Percentiles rank a stretch among this genome's conserved stretches.
Evolutionary conservation across 1,284 basidiomycete species (phyloP).

Genomic region (Leccinum pachyderme): DNA sequence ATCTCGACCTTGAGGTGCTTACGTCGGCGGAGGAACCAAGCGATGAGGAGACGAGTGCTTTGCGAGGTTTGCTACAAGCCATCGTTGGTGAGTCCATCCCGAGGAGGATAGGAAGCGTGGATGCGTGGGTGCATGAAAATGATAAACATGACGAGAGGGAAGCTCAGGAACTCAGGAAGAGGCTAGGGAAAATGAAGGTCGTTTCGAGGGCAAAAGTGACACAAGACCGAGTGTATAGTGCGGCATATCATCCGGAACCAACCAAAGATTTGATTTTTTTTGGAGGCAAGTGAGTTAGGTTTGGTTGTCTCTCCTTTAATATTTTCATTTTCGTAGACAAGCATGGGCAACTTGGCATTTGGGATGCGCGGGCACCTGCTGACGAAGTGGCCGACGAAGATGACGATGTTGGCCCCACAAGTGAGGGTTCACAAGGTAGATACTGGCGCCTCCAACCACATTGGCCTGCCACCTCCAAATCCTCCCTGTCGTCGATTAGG

Average conservation of each 20-base stretch:
- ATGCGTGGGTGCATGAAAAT: conserved; percentile 49
- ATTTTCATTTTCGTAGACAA: conserved; percentile 51
- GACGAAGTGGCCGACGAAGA: conserved; percentile 67
- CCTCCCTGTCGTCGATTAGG: conserved; percentile 73
- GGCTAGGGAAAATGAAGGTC: conserved; percentile 54
- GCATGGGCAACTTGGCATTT: conserved; percentile 74
- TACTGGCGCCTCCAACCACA: conserved; percentile 78
- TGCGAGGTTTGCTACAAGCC: conserved; percentile 45
- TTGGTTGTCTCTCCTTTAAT: conserved; percentile 6
- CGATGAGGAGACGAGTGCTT: conserved; percentile 41
- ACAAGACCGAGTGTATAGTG: conserved; percentile 67
- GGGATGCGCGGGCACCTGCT: conserved; percentile 69
- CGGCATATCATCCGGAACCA: conserved; percentile 75
- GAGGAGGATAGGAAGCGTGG: conserved; percentile 43
- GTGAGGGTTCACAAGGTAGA: conserved; percentile 59
- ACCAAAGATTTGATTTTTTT: conserved; percentile 79
- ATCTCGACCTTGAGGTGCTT: conserved; percentile 51
- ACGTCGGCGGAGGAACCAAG: conserved; percentile 51
- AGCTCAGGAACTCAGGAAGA: conserved; percentile 51
- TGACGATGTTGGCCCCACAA: conserved; percentile 42
- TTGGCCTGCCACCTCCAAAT: conserved; percentile 76
- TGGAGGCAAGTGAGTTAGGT: conserved; percentile 49
- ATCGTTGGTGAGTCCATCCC: conserved; percentile 38
- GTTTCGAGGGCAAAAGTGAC: conserved; percentile 77
- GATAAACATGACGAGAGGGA: conserved; percentile 44